These are phyloP conservation scores for Agrocybe pediades DNA, from an alignment of 768 basidiomycete genomes.

Conservation along the genomic window DNA sequence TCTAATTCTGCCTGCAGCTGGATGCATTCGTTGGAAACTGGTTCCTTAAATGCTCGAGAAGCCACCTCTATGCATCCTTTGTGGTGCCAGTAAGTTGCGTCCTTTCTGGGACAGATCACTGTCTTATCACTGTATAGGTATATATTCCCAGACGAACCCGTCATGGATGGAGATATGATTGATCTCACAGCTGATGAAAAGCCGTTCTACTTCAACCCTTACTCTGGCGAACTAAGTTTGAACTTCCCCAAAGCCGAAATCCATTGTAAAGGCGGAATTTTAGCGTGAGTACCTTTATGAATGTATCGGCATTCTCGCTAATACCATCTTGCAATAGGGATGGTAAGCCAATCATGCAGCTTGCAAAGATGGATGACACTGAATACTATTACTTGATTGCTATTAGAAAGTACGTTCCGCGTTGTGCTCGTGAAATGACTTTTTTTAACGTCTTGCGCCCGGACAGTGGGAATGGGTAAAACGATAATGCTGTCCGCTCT, in stretches of 20 bases:
- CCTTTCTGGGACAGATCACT: conserved; percentile 3
- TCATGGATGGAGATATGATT: conserved; percentile 52
- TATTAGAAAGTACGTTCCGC: conserved; percentile 49
- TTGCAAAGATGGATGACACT: not conserved
- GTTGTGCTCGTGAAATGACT: not conserved
- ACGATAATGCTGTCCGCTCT: conserved; percentile 92
- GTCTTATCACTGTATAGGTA: conserved; percentile 52
- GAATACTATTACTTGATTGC: not conserved
- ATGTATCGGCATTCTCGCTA: not conserved
- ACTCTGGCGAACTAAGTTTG: conserved; percentile 87
- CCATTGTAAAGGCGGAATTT: conserved; percentile 82
- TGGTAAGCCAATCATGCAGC: conserved; percentile 2
- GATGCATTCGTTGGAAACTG: conserved; percentile 89
- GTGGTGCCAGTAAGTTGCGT: conserved; percentile 79
- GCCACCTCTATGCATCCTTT: conserved; percentile 85
- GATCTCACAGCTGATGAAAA: conserved; percentile 82
- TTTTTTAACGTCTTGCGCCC: conserved; percentile 1
- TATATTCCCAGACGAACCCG: conserved; percentile 64
- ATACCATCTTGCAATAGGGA: conserved; percentile 7
- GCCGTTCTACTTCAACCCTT: conserved; percentile 87
- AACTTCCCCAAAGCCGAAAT: conserved; percentile 81
- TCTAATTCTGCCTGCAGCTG: conserved; percentile 52
- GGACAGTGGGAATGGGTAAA: conserved; percentile 94
- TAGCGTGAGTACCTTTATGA: conserved; percentile 61
- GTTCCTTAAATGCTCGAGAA: conserved; percentile 68